Conservation (phyloP, 495 filamentous ascomycete species). For the Cenococcum geophilum region DNA sequence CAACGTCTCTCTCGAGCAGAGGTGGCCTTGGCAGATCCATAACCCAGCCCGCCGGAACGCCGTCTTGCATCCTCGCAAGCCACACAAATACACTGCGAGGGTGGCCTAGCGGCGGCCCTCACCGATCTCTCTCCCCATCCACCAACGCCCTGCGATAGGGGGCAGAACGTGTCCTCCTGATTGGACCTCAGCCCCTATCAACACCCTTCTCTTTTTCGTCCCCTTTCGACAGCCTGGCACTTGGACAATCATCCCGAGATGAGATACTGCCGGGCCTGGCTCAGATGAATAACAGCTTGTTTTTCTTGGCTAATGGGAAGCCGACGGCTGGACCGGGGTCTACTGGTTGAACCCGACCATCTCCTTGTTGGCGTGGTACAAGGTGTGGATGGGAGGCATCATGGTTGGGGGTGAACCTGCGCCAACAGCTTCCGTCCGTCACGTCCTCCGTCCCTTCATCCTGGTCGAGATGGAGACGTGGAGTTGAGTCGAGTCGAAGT, state of each 20-base stretch:
- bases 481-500: neutral
- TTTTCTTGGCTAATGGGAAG: neutral
- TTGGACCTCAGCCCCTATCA: neutral
- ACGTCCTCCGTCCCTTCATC: neutral
- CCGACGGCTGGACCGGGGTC: neutral
- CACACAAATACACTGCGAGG: too few species aligned
- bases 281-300: neutral
- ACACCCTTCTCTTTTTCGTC: neutral
- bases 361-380: neutral
- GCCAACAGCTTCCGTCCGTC: neutral
- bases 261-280: neutral
- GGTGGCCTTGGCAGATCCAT: constrained; percentile 8
- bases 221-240: neutral
- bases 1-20: too few species aligned
- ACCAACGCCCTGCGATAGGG: constrained; percentile 1
- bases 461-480: neutral
- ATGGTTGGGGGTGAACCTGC: neutral
- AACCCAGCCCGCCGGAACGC: neutral
- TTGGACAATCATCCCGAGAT: neutral
- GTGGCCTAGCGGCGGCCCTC: too few species aligned
- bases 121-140: neutral
- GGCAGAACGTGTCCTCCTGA: neutral
- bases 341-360: neutral
- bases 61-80: neutral
- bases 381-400: neutral